These are phyloP conservation scores for Fusarium nelsonii DNA, from an alignment of 2,329 filamentous ascomycete species.

Conservation along the genomic window DNA sequence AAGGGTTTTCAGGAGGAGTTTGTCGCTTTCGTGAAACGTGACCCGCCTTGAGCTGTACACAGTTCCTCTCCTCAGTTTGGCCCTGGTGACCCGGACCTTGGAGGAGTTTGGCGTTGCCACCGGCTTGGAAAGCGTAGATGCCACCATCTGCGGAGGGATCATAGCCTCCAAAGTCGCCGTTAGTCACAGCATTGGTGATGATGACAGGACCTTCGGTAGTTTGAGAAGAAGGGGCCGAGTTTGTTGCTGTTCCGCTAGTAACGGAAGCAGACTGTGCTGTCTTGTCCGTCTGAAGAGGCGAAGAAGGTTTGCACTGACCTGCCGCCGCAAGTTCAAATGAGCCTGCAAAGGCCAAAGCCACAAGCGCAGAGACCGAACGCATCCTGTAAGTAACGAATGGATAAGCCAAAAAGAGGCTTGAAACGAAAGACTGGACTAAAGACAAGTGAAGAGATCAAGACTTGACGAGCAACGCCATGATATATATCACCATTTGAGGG, in stretches of 20 bases:
- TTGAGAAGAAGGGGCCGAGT: not conserved
- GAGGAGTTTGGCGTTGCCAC: conserved; percentile 27
- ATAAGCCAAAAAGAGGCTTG: conserved; percentile 10
- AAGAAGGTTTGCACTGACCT: conserved; percentile 26
- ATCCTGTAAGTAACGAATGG: conserved; percentile 27
- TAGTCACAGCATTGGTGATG: conserved; percentile 31
- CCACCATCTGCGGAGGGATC: conserved; percentile 35
- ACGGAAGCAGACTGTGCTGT: conserved; percentile 1
- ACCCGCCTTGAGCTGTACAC: conserved; percentile 26
- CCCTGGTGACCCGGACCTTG: conserved; percentile 34
- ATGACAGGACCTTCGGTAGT: conserved; percentile 24
- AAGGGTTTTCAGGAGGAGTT: conserved; percentile 12
- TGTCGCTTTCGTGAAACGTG: conserved; percentile 12
- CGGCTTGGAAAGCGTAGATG: conserved; percentile 39
- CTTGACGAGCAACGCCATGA: not conserved
- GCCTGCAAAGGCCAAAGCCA: conserved; percentile 22
- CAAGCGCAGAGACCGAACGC: conserved; percentile 27
- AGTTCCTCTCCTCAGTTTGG: conserved; percentile 33
- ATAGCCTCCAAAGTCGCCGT: conserved; percentile 42
- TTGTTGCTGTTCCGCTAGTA: not conserved
- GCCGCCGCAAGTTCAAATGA: conserved; percentile 14
- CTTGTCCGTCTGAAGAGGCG: not conserved
- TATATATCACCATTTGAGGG: conserved; percentile 3
- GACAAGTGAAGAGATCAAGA: not conserved
- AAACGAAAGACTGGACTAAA: conserved; percentile 4